A percentile compares a stretch with the other conserved stretches of the same genome.
Evolutionary conservation across 176 grass and related monocot species (phyloP).

Genomic region (Aegilops sharonensis): DNA sequence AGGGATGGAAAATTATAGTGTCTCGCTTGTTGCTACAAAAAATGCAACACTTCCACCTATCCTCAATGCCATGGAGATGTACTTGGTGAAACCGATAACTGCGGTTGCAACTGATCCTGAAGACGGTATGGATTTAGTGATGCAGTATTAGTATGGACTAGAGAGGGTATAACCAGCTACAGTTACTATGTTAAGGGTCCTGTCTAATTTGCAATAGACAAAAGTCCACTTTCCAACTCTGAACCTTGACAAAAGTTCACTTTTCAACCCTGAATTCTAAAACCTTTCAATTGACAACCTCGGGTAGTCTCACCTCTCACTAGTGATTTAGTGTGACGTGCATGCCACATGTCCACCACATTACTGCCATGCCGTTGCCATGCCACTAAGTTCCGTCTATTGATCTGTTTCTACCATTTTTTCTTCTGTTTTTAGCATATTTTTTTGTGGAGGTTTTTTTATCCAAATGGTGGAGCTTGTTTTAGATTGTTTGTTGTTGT

Average conservation of each 20-base stretch:
- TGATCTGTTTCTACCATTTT: neutral
- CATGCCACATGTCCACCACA: neutral
- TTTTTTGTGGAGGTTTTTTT: neutral
- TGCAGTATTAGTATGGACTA: constrained; percentile 9
- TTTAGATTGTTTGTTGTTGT: neutral
- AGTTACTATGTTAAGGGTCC: neutral
- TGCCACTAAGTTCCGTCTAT: neutral
- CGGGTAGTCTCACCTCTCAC: neutral
- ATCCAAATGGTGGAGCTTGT: neutral
- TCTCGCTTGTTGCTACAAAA: constrained; percentile 30
- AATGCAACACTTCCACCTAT: constrained; percentile 53
- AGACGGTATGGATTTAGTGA: constrained; percentile 47
- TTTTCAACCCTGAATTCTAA: neutral
- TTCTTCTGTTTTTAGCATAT: neutral
- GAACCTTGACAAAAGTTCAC: neutral
- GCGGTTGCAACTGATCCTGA: constrained; percentile 28
- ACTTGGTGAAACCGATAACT: constrained; percentile 10
- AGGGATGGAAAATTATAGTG: constrained; percentile 14
- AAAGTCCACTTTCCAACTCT: neutral
- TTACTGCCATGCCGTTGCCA: neutral
- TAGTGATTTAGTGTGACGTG: neutral
- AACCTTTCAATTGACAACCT: neutral
- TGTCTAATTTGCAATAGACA: neutral
- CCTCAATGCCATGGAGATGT: constrained; percentile 66
- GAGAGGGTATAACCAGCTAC: neutral